A percentile compares a stretch with the other conserved stretches of the same genome.
Conservation (phyloP, 78 protist genomes). For the Dictyostelium firmibasis region DNA sequence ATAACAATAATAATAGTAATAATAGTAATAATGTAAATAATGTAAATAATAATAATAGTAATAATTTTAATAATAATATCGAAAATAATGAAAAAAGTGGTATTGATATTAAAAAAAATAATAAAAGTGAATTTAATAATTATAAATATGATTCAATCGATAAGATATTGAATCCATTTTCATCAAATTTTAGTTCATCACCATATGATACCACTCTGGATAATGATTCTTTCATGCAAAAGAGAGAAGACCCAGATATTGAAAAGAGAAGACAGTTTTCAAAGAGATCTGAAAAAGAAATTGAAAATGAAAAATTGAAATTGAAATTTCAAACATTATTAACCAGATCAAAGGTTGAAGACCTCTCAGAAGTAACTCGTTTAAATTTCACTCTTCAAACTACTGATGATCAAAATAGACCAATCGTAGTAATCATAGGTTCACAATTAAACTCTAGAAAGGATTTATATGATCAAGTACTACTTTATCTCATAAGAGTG, state of each 20-base stretch:
- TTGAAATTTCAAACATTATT: not conserved
- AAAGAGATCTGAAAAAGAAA: slow-evolving; percentile 20
- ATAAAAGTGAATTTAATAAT: not conserved
- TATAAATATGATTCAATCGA: not conserved
- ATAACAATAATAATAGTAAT: not conserved
- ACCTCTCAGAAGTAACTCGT: slow-evolving; percentile 1
- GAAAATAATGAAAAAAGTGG: not conserved
- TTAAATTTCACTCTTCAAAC: slow-evolving; percentile 42
- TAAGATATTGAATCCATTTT: not conserved
- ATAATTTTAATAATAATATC: not conserved
- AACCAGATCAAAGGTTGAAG: slow-evolving; percentile 7
- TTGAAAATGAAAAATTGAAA: not conserved
- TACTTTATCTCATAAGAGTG: not conserved
- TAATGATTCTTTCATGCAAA: not conserved
- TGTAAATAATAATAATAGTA: not conserved
- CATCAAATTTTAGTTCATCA: not conserved
- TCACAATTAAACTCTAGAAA: slow-evolving; percentile 8
- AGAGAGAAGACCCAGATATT: slow-evolving; percentile 73
- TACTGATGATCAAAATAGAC: not conserved
- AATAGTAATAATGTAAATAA: not conserved
- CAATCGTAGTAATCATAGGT: slow-evolving; percentile 49
- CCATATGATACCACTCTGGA: not conserved
- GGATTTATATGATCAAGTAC: not conserved
- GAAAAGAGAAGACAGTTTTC: not conserved
- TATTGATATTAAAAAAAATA: not conserved